phyloP scores from a whole-genome alignment of 495 filamentous ascomycete species.

The Lindgomyces ingoldianus region DNA sequence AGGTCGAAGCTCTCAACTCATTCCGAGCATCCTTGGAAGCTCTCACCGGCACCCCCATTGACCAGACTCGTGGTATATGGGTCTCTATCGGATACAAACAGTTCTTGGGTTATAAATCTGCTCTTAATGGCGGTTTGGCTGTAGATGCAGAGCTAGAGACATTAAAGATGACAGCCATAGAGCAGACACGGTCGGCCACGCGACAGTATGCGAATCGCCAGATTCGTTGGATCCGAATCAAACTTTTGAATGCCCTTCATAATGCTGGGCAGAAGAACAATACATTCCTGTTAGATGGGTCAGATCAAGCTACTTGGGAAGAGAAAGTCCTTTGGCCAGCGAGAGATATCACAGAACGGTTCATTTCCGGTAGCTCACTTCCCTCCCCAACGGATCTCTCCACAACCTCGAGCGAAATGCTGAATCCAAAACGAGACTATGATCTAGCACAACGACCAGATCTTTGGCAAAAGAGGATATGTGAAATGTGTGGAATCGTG shows the following conservation, averaged over 20 bases:
- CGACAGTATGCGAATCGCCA: constrained; percentile 86
- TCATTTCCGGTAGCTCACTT: constrained; percentile 58
- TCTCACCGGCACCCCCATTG: constrained; percentile 56
- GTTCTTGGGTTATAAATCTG: constrained; percentile 67
- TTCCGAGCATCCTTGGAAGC: constrained; percentile 56
- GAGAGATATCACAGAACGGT: constrained; percentile 57
- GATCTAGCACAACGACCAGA: constrained; percentile 50
- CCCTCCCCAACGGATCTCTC: constrained; percentile 66
- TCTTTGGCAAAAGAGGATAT: constrained; percentile 57
- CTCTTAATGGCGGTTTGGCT: constrained; percentile 46
- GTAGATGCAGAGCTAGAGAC: constrained; percentile 49
- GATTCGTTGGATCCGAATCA: constrained; percentile 80
- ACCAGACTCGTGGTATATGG: constrained; percentile 83
- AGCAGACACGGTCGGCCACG: constrained; percentile 72
- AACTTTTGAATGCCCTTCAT: constrained; percentile 66
- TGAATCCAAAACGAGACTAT: constrained; percentile 54
- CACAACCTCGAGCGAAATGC: constrained; percentile 57
- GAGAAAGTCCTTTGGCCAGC: constrained; percentile 65
- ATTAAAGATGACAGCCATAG: constrained; percentile 51
- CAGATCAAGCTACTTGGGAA: constrained; percentile 59
- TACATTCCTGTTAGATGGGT: constrained; percentile 76
- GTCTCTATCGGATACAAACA: constrained; percentile 96
- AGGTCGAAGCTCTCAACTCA: constrained; percentile 54
- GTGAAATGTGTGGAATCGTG: constrained; percentile 71
- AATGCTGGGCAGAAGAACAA: constrained; percentile 53